Conservation (phyloP, 768 basidiomycete species). For the Suillus alpinus region DNA sequence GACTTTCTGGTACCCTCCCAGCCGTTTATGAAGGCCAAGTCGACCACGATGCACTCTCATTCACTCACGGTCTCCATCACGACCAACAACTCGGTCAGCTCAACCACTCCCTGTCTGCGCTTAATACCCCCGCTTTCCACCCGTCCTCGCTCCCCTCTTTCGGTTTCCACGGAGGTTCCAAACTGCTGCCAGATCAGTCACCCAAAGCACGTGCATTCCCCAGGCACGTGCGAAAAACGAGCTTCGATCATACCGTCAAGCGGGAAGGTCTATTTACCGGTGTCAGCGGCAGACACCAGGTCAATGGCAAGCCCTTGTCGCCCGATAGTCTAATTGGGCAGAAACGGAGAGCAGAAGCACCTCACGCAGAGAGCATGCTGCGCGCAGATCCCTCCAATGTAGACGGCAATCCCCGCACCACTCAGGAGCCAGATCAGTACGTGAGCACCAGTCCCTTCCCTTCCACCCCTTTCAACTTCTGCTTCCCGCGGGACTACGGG, state of each 20-base stretch:
- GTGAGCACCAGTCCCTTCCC: conserved; percentile 56
- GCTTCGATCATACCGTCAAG: conserved; percentile 89
- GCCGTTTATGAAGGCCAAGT: conserved; percentile 45
- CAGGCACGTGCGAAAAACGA: conserved; percentile 87
- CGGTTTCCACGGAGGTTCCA: conserved; percentile 59
- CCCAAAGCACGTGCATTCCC: conserved; percentile 61
- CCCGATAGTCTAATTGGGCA: conserved; percentile 64
- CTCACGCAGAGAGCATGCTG: conserved; percentile 75
- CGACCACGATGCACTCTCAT: conserved; percentile 33
- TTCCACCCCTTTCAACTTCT: conserved; percentile 68
- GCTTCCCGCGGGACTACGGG: conserved; percentile 62
- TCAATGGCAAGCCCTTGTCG: conserved; percentile 71
- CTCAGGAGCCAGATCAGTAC: conserved; percentile 38
- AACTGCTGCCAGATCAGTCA: conserved; percentile 30
- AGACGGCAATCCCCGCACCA: conserved; percentile 32
- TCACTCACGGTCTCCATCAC: conserved; percentile 34
- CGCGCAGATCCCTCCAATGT: conserved; percentile 72
- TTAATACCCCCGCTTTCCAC: conserved; percentile 50
- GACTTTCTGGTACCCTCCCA: conserved; percentile 35
- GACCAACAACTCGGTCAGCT: conserved; percentile 31
- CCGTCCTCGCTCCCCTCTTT: conserved; percentile 75
- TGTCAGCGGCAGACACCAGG: conserved; percentile 71
- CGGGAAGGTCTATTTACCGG: conserved; percentile 59
- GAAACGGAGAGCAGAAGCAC: conserved; percentile 80
- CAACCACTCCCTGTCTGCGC: conserved; percentile 37